Percentiles rank a stretch among this genome's conserved stretches.
Evolutionary conservation across 2,329 filamentous ascomycete genomes (phyloP).

Genomic region (Neocatenulostroma microsporum): DNA sequence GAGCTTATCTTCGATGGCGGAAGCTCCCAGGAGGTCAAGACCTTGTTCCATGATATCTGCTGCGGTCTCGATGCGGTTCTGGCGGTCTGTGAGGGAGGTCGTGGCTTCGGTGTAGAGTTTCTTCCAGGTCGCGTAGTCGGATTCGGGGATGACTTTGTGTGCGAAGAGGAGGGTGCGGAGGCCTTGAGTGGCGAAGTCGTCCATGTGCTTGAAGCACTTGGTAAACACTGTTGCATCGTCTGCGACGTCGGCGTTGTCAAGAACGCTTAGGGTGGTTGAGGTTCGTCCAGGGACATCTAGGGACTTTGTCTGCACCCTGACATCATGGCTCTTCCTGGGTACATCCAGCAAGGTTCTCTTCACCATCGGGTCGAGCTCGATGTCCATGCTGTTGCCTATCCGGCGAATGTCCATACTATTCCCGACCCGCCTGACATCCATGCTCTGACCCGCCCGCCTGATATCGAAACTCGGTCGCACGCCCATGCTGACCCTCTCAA

Average conservation of each 20-base stretch:
- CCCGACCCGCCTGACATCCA: too few species aligned
- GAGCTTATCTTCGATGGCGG: constrained; percentile 85
- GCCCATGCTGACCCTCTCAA: constrained; percentile 31
- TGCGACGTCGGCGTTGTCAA: constrained; percentile 52
- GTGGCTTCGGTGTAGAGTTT: constrained; percentile 66
- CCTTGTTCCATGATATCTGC: constrained; percentile 71
- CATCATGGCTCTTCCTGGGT: constrained; percentile 13
- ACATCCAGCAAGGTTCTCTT: constrained; percentile 11
- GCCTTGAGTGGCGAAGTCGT: constrained; percentile 81
- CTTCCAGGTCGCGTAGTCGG: constrained; percentile 69
- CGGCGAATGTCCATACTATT: too few species aligned
- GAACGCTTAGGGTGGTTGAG: constrained; percentile 5
- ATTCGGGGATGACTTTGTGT: constrained; percentile 64
- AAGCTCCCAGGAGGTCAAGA: constrained; percentile 72
- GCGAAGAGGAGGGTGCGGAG: constrained; percentile 75
- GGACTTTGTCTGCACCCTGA: constrained; percentile 33
- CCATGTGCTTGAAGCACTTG: constrained; percentile 76
- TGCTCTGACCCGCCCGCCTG: too few species aligned
- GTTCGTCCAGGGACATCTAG: constrained; percentile 35
- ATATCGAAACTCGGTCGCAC: constrained; percentile 22
- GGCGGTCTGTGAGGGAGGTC: constrained; percentile 68
- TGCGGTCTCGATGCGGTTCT: constrained; percentile 67
- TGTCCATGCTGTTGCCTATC: constrained; percentile 18
- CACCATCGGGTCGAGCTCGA: constrained; percentile 6
- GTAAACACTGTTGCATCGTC: constrained; percentile 65